phyloP scores from a whole-genome alignment of 73 alveolate species.

The Paramecium sonneborni region DNA sequence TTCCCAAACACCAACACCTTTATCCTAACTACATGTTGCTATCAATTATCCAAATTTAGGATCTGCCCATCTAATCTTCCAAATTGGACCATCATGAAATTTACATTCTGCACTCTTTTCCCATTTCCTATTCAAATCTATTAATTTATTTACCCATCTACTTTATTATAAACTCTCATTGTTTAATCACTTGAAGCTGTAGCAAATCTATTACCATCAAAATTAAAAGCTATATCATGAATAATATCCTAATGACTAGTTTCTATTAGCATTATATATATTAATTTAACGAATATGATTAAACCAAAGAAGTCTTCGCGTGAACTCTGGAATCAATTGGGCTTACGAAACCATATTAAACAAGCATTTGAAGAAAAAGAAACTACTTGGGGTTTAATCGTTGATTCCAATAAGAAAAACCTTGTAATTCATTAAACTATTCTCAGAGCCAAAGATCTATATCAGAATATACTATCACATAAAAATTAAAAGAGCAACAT shows the following conservation, averaged over 20 bases:
- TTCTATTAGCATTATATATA: neutral
- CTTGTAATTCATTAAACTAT: neutral
- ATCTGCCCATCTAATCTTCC: conserved; percentile 74
- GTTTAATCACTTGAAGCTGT: conserved; percentile 5
- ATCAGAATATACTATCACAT: neutral
- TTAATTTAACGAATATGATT: conserved; percentile 58
- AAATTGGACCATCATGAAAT: conserved; percentile 73
- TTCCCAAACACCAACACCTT: conserved; percentile 57
- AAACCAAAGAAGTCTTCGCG: conserved; percentile 49
- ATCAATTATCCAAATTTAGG: conserved; percentile 72
- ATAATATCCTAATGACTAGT: conserved; percentile 9
- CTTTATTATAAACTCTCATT: neutral
- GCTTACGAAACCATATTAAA: neutral
- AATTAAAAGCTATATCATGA: conserved; percentile 19
- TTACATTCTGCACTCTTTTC: neutral
- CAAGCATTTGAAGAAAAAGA: conserved; percentile 16
- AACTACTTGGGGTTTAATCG: conserved; percentile 25
- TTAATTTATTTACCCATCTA: neutral
- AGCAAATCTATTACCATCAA: neutral
- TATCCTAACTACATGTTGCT: conserved; percentile 78
- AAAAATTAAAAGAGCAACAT: conserved; percentile 25
- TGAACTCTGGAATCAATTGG: conserved; percentile 39
- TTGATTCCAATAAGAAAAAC: conserved; percentile 35
- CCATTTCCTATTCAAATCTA: neutral
- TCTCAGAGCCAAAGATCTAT: neutral